Conservation (phyloP, 768 basidiomycete species). For the Suillus luteus region DNA sequence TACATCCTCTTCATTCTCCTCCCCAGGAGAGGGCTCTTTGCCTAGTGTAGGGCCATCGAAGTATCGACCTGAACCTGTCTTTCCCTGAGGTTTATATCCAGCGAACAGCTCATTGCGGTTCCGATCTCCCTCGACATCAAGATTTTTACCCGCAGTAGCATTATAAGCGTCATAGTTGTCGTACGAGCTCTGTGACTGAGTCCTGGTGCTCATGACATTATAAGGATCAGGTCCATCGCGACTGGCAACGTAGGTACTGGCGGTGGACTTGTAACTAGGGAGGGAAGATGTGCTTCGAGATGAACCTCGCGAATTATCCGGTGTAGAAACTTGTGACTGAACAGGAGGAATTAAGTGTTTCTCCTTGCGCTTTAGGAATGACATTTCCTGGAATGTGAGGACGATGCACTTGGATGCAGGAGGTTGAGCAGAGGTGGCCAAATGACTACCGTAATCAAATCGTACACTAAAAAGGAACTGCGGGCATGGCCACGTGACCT, state of each 20-base stretch:
- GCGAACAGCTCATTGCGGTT: slow-evolving; percentile 77
- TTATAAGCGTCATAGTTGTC: slow-evolving; percentile 29
- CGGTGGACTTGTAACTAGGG: slow-evolving; percentile 50
- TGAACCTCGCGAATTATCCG: slow-evolving; percentile 29
- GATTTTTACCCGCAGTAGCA: slow-evolving; percentile 10
- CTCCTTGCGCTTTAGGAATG: slow-evolving; percentile 64
- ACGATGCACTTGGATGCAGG: background rate
- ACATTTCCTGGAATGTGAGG: slow-evolving; percentile 18
- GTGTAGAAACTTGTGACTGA: slow-evolving; percentile 32
- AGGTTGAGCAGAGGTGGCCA: background rate
- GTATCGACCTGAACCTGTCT: slow-evolving; percentile 63
- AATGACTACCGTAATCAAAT: background rate
- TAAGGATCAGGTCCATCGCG: slow-evolving; percentile 63
- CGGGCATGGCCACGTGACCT: slow-evolving; percentile 1
- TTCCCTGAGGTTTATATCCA: slow-evolving; percentile 62
- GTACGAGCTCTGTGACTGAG: slow-evolving; percentile 27
- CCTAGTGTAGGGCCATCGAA: slow-evolving; percentile 59
- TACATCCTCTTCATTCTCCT: slow-evolving; percentile 83
- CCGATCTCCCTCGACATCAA: slow-evolving; percentile 49
- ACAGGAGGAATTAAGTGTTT: slow-evolving; percentile 71
- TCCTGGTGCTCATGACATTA: slow-evolving; percentile 30
- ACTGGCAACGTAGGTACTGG: slow-evolving; percentile 68
- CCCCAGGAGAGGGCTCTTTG: slow-evolving; percentile 54
- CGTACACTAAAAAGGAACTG: background rate
- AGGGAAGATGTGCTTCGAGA: slow-evolving; percentile 40